Base-by-base conservation (phyloP, 441 rosid genomes). In the Erodium trifolium region DNA sequence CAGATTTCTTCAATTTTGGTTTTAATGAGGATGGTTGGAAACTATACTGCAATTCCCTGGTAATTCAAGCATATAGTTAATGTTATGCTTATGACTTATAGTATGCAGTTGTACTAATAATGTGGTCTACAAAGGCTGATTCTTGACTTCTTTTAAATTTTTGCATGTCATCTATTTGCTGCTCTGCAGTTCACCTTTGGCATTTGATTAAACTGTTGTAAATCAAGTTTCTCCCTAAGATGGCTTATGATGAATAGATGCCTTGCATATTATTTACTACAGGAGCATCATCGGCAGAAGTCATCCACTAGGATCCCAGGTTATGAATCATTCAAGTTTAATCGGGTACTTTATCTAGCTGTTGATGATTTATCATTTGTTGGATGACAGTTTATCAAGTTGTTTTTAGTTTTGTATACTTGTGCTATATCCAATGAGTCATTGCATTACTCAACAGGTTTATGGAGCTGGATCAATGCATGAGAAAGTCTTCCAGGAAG, bases 1-100 rank as follows among this genome's bases (percentile, higher is more conserved):
- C 87, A 39, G 85, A 81, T 73, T 85, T 78, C 68, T 85, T 85
- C 76, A 87, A 85, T 73, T 87, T 84, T 13, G 84, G 86, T 63
- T 76, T 87, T 41, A 71, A 81, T 19, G 87, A 82, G 75, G 81
- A 79, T 34, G 79, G 85, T 68, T 84, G 92, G 92, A 85, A 78
- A 76, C 69, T 63, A 16, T 85, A 85, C 77, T 80, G 88, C 68
- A 78, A 66, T 51, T 76, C 76, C 70, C 63, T 82, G 82, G 90
- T 85, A 81, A 76, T 35, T 72, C n/a, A n/a, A 66, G 3, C 17
- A 11, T 35, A 11, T 37, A 66, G n/a, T 45, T 64, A 51, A 23
- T 41, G 9, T 37, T 4, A 5, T 73, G 14, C 41, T 66, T 45
- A 12, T 62, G 5, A 16, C 29, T 57, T 57, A 57, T 43, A 63